These are phyloP conservation scores for Xylariales sp. DNA, from an alignment of 2,329 filamentous ascomycete genomes.

Conservation along the genomic window DNA sequence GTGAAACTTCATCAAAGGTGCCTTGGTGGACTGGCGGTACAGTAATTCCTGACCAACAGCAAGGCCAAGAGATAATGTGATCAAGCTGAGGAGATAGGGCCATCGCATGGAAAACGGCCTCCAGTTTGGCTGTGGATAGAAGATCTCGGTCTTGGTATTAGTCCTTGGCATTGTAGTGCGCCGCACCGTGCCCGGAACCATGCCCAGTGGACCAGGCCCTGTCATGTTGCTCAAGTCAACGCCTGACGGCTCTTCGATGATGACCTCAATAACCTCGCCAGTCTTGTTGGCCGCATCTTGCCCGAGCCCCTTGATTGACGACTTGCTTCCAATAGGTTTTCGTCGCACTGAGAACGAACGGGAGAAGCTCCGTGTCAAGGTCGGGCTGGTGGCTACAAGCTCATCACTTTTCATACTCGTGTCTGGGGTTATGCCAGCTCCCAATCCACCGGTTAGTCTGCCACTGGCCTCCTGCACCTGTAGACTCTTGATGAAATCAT, in stretches of 20 bases:
- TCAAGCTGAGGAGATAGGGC: conserved; percentile 52
- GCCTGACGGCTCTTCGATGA: conserved; percentile 41
- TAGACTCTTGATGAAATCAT: conserved; percentile 38
- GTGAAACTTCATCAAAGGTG: conserved; percentile 45
- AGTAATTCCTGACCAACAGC: conserved; percentile 50
- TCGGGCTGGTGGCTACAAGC: conserved; percentile 36
- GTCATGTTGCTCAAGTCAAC: conserved; percentile 50
- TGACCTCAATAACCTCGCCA: conserved; percentile 56
- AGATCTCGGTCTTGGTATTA: conserved; percentile 41
- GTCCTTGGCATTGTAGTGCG: conserved; percentile 33
- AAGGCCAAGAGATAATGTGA: conserved; percentile 49
- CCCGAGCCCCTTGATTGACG: conserved; percentile 44
- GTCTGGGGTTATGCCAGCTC: conserved; percentile 46
- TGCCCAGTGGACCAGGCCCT: conserved; percentile 31
- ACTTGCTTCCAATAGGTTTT: conserved; percentile 18
- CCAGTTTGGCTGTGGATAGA: conserved; percentile 62
- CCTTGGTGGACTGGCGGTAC: conserved; percentile 42
- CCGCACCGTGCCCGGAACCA: conserved; percentile 26
- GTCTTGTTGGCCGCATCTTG: conserved; percentile 56
- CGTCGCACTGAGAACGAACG: conserved; percentile 33
- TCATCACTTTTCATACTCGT: conserved; percentile 44
- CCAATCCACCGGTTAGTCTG: conserved; percentile 53
- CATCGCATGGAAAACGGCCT: conserved; percentile 61
- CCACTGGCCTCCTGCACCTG: conserved; percentile 51
- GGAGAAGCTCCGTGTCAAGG: conserved; percentile 32